Evolutionary conservation across 257 asterid genomes (phyloP).

Genomic region (Eucommia ulmoides): DNA sequence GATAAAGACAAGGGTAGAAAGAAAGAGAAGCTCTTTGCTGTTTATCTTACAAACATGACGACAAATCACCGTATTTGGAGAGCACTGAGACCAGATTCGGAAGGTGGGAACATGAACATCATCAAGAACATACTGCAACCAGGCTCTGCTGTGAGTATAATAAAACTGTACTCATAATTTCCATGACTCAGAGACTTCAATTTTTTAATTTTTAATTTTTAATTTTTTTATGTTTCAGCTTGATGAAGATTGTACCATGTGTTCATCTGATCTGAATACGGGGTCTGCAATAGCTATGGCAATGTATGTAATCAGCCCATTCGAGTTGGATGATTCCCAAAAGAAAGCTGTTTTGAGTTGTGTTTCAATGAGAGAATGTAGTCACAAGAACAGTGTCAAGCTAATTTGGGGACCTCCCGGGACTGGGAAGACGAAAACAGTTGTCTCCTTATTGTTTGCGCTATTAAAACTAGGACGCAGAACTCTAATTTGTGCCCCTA

Average conservation of each 20-base stretch:
- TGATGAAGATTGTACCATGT: neutral
- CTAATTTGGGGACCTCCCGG: constrained; percentile 17
- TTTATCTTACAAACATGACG: constrained; percentile 34
- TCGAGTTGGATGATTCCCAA: neutral
- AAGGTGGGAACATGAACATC: constrained; percentile 14
- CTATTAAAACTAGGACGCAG: constrained; percentile 3
- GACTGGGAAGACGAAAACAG: constrained; percentile 10
- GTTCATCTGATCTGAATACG: neutral
- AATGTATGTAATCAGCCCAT: neutral
- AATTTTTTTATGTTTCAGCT: neutral
- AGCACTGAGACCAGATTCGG: constrained; percentile 21
- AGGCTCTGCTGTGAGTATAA: constrained; percentile 19
- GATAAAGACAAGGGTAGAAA: neutral
- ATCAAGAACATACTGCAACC: constrained; percentile 24
- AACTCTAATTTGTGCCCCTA: constrained; percentile 5
- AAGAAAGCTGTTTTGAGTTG: constrained; percentile 3
- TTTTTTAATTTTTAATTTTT: neutral
- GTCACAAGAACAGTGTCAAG: neutral
- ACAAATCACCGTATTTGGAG: constrained; percentile 51
- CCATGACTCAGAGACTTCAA: neutral
- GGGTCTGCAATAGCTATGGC: neutral
- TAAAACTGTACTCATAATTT: constrained; percentile 4
- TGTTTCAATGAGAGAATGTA: neutral
- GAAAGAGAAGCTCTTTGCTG: constrained; percentile 22
- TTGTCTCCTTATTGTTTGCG: neutral